Base-by-base conservation (phyloP, 495 filamentous ascomycete species). In the Darksidea phi region DNA sequence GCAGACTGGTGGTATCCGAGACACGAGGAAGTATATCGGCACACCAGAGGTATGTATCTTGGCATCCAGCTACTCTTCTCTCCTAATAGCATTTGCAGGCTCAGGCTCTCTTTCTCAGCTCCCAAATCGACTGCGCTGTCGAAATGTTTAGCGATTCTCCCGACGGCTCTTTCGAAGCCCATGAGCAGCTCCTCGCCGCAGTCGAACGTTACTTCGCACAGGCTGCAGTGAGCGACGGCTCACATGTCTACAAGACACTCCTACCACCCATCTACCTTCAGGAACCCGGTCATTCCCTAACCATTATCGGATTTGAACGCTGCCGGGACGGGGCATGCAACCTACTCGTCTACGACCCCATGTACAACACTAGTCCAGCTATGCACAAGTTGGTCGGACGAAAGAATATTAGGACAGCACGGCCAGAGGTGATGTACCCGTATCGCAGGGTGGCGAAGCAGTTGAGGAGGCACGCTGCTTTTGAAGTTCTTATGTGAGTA, bases 1-100 rank as follows among this genome's bases (percentile, higher is more conserved):
- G 3, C 90, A 97, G 73, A 97, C 94, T 1, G 93, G 94, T 13
- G 91, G 91, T 1, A 88, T 98, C 63, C 81, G 76, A 51, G 88
- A 89, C 2, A 97, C 94, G 0, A 82, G 94, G 28, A 97, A 97
- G 69, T 98, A 92, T 66, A 97, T 98, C 72, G 94, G 94, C 50
- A 97, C 94, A 4, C 85, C 90, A 20, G 94, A 98, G 79, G 91
- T 91, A 70, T 64, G 74, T 68, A 37, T 5, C n/a, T 23, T 47
- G 36, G 20, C 38, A 20, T 45, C 25, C 15, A 48, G 54, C 15
- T 3, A 26, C 28, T 51, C 15, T 24, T 20, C 46, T 34, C 11
- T 18, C 6, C 37, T 45, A 32, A 54, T 50, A n/a, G 55, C 47
- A 43, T 17, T 2, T 17, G 20, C 18, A 94, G 89, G 91, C 90